Conservation (phyloP, 345 rosid species). For the Lepidium didymum region DNA sequence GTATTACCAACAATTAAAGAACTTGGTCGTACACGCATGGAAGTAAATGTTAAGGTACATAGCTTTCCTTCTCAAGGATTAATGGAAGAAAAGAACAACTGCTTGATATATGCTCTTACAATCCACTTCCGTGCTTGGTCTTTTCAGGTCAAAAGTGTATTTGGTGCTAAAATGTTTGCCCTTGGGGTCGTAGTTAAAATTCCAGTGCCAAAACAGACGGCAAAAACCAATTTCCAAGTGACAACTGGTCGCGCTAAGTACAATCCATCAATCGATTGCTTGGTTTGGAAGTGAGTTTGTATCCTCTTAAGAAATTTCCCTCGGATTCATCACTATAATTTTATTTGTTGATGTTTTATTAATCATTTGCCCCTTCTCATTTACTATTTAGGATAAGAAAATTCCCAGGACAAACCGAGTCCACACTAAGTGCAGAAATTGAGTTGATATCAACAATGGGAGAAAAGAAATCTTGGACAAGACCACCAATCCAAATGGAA, state of each 20-base stretch:
- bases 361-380: background rate
- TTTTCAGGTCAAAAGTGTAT: constrained; percentile 96
- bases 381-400: constrained; percentile 67
- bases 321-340: background rate
- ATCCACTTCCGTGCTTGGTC: constrained; percentile 6
- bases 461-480: constrained; percentile 95
- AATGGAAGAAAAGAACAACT: background rate
- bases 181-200: constrained; percentile 96
- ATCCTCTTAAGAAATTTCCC: background rate
- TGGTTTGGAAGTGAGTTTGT: constrained; percentile 97
- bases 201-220: constrained; percentile 99
- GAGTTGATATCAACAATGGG: constrained; percentile 91
- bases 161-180: constrained; percentile 99
- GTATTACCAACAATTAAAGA: constrained; percentile 97
- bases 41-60: constrained; percentile 91
- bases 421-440: constrained; percentile 94
- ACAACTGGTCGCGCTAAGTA: constrained; percentile 96
- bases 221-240: constrained; percentile 95
- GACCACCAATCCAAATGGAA: constrained; percentile 99
- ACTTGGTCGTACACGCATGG: constrained; percentile 98
- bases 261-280: constrained; percentile 89
- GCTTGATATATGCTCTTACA: constrained; percentile 14
- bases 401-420: constrained; percentile 97
- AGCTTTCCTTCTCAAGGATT: constrained; percentile 12
- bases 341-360: background rate